Percentiles rank a stretch among this genome's conserved stretches.
Evolutionary conservation across 805 yeast species (phyloP).

Genomic region (Ogataea nitratoaversa): DNA sequence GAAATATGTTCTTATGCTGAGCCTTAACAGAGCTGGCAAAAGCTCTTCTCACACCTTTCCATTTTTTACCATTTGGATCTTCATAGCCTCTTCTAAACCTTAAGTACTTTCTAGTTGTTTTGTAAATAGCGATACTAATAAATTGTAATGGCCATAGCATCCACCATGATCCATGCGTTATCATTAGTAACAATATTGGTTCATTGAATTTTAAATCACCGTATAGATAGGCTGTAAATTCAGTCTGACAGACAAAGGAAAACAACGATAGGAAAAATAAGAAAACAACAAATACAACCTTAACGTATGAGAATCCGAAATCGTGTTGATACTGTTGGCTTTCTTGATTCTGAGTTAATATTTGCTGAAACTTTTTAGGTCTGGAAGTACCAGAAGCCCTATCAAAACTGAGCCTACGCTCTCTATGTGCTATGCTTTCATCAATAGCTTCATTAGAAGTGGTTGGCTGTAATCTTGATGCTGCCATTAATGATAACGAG

Average conservation of each 20-base stretch:
- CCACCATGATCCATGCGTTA: slow-evolving; percentile 81
- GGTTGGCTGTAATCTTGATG: background rate
- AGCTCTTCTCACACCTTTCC: slow-evolving; percentile 30
- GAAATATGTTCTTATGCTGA: slow-evolving; percentile 39
- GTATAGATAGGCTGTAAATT: slow-evolving; percentile 68
- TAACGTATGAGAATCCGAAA: slow-evolving; percentile 30
- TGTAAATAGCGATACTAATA: slow-evolving; percentile 40
- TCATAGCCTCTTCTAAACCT: slow-evolving; percentile 16
- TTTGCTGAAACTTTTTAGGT: too few relatives aligned
- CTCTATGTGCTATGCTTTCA: background rate
- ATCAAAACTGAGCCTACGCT: background rate
- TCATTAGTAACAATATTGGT: slow-evolving; percentile 59
- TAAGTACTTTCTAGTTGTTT: slow-evolving; percentile 33
- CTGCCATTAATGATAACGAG: background rate
- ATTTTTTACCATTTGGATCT: slow-evolving; percentile 20
- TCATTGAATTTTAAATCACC: slow-evolving; percentile 51
- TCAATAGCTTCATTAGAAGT: background rate
- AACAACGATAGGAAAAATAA: slow-evolving; percentile 47
- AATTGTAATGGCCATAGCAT: slow-evolving; percentile 69
- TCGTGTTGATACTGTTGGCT: slow-evolving; percentile 12
- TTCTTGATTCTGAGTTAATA: too few relatives aligned
- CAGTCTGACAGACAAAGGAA: slow-evolving; percentile 77
- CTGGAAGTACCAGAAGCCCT: background rate
- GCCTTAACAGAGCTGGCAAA: slow-evolving; percentile 35
- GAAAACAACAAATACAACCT: slow-evolving; percentile 40